Evolutionary conservation across 192 early-diverging fungal genomes (phyloP).

Genomic region (Powellomyces hirtus): DNA sequence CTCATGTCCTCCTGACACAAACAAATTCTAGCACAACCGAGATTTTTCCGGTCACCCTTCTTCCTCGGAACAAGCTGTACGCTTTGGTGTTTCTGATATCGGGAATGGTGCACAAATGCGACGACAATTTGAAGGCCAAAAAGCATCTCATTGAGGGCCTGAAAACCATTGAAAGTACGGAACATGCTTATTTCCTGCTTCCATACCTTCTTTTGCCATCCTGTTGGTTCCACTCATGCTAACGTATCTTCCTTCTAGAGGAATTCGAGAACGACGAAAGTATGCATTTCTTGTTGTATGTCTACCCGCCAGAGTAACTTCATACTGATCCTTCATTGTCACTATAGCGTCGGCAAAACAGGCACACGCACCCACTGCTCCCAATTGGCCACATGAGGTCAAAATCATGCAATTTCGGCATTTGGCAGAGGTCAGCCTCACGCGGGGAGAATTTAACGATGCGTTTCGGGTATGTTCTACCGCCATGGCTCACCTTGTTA

Average conservation of each 20-base stretch:
- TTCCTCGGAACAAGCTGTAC: conserved; percentile 4
- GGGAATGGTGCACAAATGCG: conserved; percentile 15
- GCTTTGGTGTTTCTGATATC: conserved; percentile 8
- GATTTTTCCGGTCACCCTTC: background rate
- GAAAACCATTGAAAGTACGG: conserved; percentile 20
- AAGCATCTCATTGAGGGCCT: conserved; percentile 28
- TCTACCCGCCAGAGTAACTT: too few relatives aligned
- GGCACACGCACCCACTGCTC: background rate
- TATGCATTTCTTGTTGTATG: too few relatives aligned
- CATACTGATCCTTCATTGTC: too few relatives aligned
- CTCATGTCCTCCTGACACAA: background rate
- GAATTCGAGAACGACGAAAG: background rate
- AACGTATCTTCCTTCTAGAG: background rate
- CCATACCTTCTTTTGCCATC: background rate
- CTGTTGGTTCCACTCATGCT: background rate
- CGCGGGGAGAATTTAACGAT: conserved; percentile 12
- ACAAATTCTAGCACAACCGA: background rate
- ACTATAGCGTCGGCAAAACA: too few relatives aligned
- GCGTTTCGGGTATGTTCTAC: background rate
- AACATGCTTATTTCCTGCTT: background rate
- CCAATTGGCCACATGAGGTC: conserved; percentile 16
- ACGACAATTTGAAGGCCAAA: conserved; percentile 21
- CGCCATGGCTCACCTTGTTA: too few relatives aligned
- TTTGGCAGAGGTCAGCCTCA: conserved; percentile 13
- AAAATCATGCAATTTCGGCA: conserved; percentile 16